Base-by-base conservation (phyloP, 805 yeast species). In the Yamadazyma sp. region DNA sequence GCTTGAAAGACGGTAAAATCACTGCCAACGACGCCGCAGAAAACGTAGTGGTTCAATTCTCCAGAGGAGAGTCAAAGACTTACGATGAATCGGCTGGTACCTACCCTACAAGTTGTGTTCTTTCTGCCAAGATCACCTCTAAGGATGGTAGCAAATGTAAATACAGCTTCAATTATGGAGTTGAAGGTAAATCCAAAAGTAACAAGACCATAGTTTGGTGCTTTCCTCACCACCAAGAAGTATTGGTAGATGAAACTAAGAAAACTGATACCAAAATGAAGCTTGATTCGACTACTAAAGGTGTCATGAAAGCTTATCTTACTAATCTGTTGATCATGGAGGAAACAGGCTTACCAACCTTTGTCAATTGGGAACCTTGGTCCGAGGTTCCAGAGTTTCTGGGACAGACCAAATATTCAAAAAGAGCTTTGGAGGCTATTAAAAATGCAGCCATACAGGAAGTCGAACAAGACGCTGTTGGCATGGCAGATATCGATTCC, bases 401-500 rank as follows among this genome's bases (percentile, higher is more conserved):
- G 38, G 47, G 39, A 19, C 47, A 25, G 48, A 44, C 52, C 3
- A 27, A 42, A 5, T 64, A 55, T 38, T 50, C 62, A 1, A 68
- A 71, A 1, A 35, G 44, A 3, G 61, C 57, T 3, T 55, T 67
- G 25, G 47, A 55, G 2, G 40, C 60, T 20, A 73, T 84, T 22
- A 57, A 63, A 8, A 48, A 55, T 14, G 75, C 75, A 1, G 83
- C 85, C 2, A 53, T 49, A n/a, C 43, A 57, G 4, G 93, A 84
- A 48, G 57, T 75, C 7, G 51, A 69, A 19, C 76, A 68, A 36
- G 85, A 82, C 44, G 71, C 83, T 23, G 61, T 62, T 3, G 73
- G 70, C 12, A 75, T 72, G 58, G 73, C 83, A n/a, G 65, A 83
- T 50, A 65, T 82, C 8, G 87, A 87, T 45, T 87, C 96, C 0